Conservation (phyloP, 2,329 filamentous ascomycete species). For the Fusarium sp. region DNA sequence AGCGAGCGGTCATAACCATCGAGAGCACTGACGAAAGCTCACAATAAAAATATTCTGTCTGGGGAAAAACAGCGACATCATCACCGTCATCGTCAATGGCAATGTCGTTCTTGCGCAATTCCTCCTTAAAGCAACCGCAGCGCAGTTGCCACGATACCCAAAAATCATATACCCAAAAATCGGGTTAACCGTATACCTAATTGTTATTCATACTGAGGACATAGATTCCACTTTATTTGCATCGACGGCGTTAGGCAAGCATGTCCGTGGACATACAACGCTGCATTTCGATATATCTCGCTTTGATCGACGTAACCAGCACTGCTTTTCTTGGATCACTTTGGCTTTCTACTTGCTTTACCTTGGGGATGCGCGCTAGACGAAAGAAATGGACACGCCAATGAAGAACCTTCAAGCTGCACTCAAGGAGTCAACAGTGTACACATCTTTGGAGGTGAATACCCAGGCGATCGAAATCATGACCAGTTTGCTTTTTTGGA, state of each 20-base stretch:
- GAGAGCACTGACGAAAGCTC: constrained; percentile 39
- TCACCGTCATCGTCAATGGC: constrained; percentile 1
- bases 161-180: constrained; percentile 20
- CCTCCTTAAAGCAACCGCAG: constrained; percentile 23
- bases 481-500: constrained; percentile 7
- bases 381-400: background rate
- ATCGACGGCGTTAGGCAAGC: constrained; percentile 36
- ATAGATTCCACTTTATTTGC: constrained; percentile 20
- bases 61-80: background rate
- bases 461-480: constrained; percentile 3
- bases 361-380: background rate
- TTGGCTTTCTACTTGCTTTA: constrained; percentile 16
- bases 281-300: constrained; percentile 19
- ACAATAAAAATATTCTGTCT: constrained; percentile 14
- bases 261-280: constrained; percentile 15
- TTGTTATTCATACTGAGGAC: constrained; percentile 15
- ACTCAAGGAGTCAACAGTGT: background rate
- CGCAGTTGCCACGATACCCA: constrained; percentile 41
- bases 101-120: constrained; percentile 7
- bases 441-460: background rate
- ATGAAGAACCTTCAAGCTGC: background rate
- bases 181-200: constrained; percentile 4
- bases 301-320: constrained; percentile 6
- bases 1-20: constrained; percentile 22
- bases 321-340: background rate